phyloP scores from a whole-genome alignment of 2,329 filamentous ascomycete species.

The Zymoseptoria tritici region DNA sequence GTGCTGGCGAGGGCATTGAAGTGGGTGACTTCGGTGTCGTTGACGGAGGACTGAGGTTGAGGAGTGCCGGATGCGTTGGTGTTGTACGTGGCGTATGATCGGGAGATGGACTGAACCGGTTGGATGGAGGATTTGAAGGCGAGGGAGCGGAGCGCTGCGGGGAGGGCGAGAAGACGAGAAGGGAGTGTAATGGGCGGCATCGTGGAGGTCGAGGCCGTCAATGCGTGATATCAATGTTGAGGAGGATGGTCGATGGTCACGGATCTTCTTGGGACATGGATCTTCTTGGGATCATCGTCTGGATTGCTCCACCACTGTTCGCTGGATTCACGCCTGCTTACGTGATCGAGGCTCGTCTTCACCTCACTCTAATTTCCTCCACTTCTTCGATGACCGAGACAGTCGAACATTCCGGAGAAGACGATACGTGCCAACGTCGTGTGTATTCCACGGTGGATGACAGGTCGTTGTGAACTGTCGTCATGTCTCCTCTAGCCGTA shows the following conservation, averaged over 20 bases:
- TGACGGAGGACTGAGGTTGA: slow-evolving; percentile 56
- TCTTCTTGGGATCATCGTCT: too few species aligned
- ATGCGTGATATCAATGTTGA: too few species aligned
- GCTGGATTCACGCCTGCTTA: background rate
- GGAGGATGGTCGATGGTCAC: background rate
- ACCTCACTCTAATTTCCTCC: background rate
- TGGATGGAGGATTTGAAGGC: background rate
- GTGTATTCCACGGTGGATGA: too few species aligned
- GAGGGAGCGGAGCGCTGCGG: background rate
- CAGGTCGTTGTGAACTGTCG: too few species aligned
- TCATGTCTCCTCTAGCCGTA: too few species aligned
- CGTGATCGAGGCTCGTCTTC: background rate
- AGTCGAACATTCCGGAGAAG: too few species aligned
- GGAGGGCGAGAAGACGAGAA: background rate
- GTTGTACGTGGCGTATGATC: slow-evolving; percentile 17
- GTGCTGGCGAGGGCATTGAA: slow-evolving; percentile 87
- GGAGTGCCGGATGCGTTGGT: slow-evolving; percentile 9
- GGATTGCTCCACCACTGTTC: too few species aligned
- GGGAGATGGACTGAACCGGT: background rate
- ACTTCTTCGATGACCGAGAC: too few species aligned
- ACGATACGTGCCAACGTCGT: too few species aligned
- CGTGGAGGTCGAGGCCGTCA: background rate
- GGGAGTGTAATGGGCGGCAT: background rate
- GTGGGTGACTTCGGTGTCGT: slow-evolving; percentile 81
- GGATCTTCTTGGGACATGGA: background rate